Conservation (phyloP, 1,139 yeast species). For the Wickerhamiella pararugosa region DNA sequence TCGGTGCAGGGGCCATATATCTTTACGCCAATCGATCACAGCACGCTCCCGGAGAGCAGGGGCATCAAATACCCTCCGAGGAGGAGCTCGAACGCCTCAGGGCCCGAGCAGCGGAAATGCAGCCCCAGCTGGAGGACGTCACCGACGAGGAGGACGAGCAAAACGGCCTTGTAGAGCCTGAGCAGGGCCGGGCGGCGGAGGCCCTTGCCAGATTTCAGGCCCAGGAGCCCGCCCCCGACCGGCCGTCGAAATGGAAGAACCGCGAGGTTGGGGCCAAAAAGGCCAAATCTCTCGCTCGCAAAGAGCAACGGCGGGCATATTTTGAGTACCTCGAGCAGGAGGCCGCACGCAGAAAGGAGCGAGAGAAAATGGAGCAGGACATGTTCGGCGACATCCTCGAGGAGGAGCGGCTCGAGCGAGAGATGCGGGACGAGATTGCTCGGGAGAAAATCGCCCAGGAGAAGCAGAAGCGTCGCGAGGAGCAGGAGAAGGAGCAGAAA, state of each 20-base stretch:
- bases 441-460: constrained; percentile 14
- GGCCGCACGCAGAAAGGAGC: constrained; percentile 18
- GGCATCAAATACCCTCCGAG: not conserved
- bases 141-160: not conserved
- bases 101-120: constrained; percentile 12
- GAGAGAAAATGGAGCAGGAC: constrained; percentile 16
- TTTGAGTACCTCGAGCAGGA: constrained; percentile 21
- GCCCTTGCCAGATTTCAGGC: constrained; percentile 9
- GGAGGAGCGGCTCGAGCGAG: constrained; percentile 17
- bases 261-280: constrained; percentile 22
- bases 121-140: constrained; percentile 11
- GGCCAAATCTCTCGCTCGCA: constrained; percentile 21
- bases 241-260: constrained; percentile 15
- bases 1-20: constrained; percentile 1
- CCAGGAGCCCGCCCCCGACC: constrained; percentile 5
- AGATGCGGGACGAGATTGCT: constrained; percentile 15
- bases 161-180: not conserved
- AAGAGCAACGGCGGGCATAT: constrained; percentile 22
- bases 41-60: too few relatives aligned
- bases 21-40: not conserved
- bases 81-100: constrained; percentile 8
- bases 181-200: constrained; percentile 6
- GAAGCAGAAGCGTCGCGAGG: constrained; percentile 13
- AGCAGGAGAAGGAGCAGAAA: constrained; percentile 14
- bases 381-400: constrained; percentile 21